Base-by-base conservation (phyloP, 768 basidiomycete genomes). In the Psilocybe subaeruginosa region DNA sequence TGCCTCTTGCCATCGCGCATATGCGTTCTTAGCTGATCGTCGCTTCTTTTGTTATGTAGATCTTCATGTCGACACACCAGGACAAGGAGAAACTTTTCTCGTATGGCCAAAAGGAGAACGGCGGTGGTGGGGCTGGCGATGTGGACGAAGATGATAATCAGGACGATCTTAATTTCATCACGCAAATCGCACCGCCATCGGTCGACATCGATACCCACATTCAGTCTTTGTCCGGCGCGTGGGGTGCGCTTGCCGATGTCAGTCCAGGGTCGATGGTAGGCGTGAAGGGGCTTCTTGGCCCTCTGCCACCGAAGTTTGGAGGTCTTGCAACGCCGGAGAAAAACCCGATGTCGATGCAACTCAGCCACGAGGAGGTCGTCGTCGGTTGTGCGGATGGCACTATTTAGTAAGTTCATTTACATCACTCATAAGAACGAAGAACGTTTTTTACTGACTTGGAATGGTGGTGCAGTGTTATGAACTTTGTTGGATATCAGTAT, bases 291-390 rank as follows among this genome's bases (percentile, higher is more conserved):
- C 68, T 93, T 0, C 73, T 84, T 45, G 88, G 92, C 0, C 65
- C 76, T 16, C 70, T 92, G 11, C 92, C 92, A 1, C 68, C 69
- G 35, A 92, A 90, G 70, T 95, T 93, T 67, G 71, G 79, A 17
- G 93, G 93, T 2, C 80, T 97, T 46, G 90, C 92, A 31, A 91
- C 86, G 23, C 93, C 95, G 1, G 94, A 91, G 74, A 93, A 95
- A 83, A 95, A 96, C 67, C 95, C 94, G 7, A 95, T 95, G 94
- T 91, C 91, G 63, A 91, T 97, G 88, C 92, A 93, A 64, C 73
- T 96, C 67, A 93, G 90, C 66, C 91, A 94, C 66, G 93, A 95
- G 69, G 92, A 95, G 70, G 90, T 95, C 0, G 93, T 95, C 16
- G 91, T 95, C 30, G 93, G 93, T 0, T 95, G 93, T 78, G 92